Base-by-base conservation (phyloP, 352 stramenopile genomes). In the Hyaloperonospora arabidopsidis region DNA sequence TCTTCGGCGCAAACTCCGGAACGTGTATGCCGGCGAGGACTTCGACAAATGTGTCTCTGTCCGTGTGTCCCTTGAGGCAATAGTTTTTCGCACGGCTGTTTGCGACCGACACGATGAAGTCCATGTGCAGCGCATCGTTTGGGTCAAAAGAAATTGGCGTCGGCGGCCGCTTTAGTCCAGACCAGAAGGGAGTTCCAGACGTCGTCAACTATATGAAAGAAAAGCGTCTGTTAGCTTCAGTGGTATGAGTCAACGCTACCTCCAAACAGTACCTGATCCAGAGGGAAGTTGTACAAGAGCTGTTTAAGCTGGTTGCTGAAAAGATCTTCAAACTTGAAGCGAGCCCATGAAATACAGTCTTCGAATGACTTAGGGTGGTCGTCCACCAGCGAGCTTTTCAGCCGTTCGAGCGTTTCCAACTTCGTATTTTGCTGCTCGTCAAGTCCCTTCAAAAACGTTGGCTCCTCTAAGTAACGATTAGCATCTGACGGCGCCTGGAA, bases 301-400 rank as follows among this genome's bases (percentile, higher is more conserved):
- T 98, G 89, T 57, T 94, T 95, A 59, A 99, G 98, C 60, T 97
- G 89, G 71, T 98, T 99, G 72, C 89, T 88, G 74, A 99, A 99
- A 5, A 98, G 70, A 17, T 96, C 82, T 65, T 99, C 94, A 70
- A 99, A 99, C 63, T 98, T 96, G 36, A 98, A 75, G 1, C 96
- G 83, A 45, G 97, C 95, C 96, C 96, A 99, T n/a, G 65, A 66
- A 47, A 99, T 86, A 71, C 97, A 99, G 45, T 99, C 95, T 49
- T 98, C 91, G 54, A 98, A 99, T 15, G 81, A 89, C 25, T 77
- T 59, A 0, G 96, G 96, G 21, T 86, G 81, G 34, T 96, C 76
- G 57, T 93, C 84, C 2, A 98, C 94, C 14, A 99, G 75, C 4
- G 94, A 97, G 38, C 82, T 74, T 55, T 91, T 88, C 25, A 99